Evolutionary conservation across 306 rosid genomes (phyloP).

Genomic region (Sicyos baderoa): DNA sequence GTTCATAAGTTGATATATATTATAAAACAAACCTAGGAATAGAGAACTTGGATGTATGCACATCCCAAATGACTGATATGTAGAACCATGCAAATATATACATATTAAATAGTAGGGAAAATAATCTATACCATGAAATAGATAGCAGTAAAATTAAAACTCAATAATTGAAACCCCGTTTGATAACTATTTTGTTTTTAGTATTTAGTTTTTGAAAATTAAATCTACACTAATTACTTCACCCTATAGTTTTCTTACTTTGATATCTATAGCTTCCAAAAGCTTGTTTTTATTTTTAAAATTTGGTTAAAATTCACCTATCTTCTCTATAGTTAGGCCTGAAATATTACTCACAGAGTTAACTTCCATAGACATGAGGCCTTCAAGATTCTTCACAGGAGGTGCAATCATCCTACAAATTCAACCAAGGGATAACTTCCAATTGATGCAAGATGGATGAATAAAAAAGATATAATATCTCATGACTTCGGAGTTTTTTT

Average conservation of each 20-base stretch:
- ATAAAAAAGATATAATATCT: neutral
- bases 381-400: slow-evolving; percentile 46
- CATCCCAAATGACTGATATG: neutral
- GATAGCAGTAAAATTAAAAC: neutral
- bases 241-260: too few species aligned
- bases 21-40: neutral
- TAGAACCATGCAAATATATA: neutral
- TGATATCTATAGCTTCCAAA: too few species aligned
- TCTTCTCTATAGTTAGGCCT: too few species aligned
- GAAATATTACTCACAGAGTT: slow-evolving; percentile 41
- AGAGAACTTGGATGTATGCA: neutral
- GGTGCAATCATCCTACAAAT: slow-evolving; percentile 46
- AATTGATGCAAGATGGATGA: slow-evolving; percentile 3
- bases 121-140: neutral
- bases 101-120: neutral
- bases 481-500: neutral
- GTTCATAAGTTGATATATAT: neutral
- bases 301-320: too few species aligned
- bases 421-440: neutral
- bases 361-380: slow-evolving; percentile 34
- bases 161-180: too few species aligned
- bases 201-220: too few species aligned
- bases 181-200: too few species aligned
- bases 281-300: too few species aligned
- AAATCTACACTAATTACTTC: too few species aligned